phyloP scores from a whole-genome alignment of 306 rosid species.

The Ziziphus jujuba region DNA sequence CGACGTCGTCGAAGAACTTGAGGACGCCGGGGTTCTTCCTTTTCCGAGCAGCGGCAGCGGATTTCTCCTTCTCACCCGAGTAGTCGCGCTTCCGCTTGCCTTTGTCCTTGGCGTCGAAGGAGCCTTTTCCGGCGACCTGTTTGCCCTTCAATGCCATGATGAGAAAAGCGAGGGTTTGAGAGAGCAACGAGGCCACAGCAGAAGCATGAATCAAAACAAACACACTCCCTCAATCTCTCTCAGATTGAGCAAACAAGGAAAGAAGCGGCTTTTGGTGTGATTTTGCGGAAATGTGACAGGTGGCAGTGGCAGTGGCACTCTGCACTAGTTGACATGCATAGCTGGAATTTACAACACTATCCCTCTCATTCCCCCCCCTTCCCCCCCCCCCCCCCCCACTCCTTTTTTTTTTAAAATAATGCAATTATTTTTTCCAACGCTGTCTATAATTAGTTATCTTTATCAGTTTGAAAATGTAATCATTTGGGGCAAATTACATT shows the following conservation, averaged over 20 bases:
- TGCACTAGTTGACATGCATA: not conserved
- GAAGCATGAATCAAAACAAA: not conserved
- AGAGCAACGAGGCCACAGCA: not conserved
- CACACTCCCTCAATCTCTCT: not conserved
- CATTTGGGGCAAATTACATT: too few relatives aligned
- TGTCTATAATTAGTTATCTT: too few relatives aligned
- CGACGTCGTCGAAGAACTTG: slow-evolving; percentile 69
- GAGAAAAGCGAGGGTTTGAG: slow-evolving; percentile 33
- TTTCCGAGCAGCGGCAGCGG: slow-evolving; percentile 48
- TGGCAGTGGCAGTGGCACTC: not conserved
- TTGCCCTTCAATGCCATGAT: slow-evolving; percentile 51
- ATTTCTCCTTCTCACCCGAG: slow-evolving; percentile 39
- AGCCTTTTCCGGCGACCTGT: slow-evolving; percentile 47
- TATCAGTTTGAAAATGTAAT: too few relatives aligned
- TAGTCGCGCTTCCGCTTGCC: slow-evolving; percentile 43
- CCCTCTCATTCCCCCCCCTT: not conserved
- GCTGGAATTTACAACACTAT: not conserved
- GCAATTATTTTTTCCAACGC: too few relatives aligned
- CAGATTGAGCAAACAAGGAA: not conserved
- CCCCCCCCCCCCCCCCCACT: too few relatives aligned
- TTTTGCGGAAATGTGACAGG: not conserved
- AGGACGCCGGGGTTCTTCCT: slow-evolving; percentile 50
- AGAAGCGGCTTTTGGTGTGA: not conserved
- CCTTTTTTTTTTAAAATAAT: too few relatives aligned
- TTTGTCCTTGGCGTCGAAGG: slow-evolving; percentile 23